Percentiles rank a stretch among this genome's conserved stretches.
These are phyloP conservation scores for Xanthoconium purpureum DNA, from an alignment of 768 basidiomycete genomes.

Conservation along the genomic window DNA sequence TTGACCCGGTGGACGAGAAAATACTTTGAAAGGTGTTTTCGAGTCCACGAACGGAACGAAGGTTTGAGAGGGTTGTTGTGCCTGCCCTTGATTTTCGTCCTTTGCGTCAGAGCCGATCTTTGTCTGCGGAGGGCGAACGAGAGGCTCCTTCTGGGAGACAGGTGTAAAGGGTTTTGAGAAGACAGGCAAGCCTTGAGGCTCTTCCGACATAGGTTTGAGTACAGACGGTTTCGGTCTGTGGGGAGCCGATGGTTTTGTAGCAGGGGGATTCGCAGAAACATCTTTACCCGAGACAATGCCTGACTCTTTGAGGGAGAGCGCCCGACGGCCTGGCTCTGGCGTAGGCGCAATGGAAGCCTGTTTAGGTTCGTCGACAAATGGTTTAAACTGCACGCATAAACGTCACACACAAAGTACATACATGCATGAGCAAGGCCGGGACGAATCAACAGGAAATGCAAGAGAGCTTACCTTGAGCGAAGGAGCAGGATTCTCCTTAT, in stretches of 20 bases:
- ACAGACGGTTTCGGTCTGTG: slow-evolving; percentile 22
- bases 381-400: slow-evolving; percentile 50
- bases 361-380: slow-evolving; percentile 56
- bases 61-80: slow-evolving; percentile 32
- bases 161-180: slow-evolving; percentile 69
- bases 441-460: background rate
- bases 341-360: slow-evolving; percentile 38
- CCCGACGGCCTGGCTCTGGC: slow-evolving; percentile 36
- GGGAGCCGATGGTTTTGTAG: slow-evolving; percentile 28
- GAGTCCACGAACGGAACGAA: slow-evolving; percentile 41
- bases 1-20: slow-evolving; percentile 56
- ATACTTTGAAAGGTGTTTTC: slow-evolving; percentile 54
- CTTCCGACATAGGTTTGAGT: slow-evolving; percentile 37
- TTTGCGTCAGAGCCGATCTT: slow-evolving; percentile 16
- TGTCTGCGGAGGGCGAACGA: slow-evolving; percentile 24
- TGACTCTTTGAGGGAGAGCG: slow-evolving; percentile 51
- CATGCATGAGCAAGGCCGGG: slow-evolving; percentile 8
- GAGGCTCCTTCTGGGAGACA: slow-evolving; percentile 39
- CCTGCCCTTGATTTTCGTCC: slow-evolving; percentile 17
- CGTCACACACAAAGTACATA: background rate
- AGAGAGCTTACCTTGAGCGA: slow-evolving; percentile 13
- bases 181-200: slow-evolving; percentile 37
- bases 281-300: slow-evolving; percentile 14
- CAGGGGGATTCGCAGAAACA: slow-evolving; percentile 12
- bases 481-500: slow-evolving; percentile 43